Conservation (phyloP, 331 rosid genomes). For the Rosa hybrid region DNA sequence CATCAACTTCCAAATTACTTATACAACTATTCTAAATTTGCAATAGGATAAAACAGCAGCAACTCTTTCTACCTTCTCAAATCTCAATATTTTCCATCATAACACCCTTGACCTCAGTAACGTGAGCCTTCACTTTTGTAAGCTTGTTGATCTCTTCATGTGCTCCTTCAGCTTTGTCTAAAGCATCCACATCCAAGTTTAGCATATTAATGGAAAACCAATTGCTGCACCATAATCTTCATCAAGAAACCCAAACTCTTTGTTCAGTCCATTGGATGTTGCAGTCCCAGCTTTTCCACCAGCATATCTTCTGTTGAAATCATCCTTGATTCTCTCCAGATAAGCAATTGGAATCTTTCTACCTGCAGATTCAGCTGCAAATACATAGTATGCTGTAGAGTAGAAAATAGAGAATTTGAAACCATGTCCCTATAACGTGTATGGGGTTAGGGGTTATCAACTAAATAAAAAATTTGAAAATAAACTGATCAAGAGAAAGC, state of each 20-base stretch:
- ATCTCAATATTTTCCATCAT: conserved; percentile 99
- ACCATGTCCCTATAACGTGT: not conserved
- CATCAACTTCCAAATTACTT: not conserved
- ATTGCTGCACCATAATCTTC: not conserved
- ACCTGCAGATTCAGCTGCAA: conserved; percentile 83
- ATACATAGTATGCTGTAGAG: conserved; percentile 75
- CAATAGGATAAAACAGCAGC: not conserved
- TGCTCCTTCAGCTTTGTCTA: conserved; percentile 87
- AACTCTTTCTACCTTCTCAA: conserved; percentile 61
- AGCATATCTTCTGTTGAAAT: conserved; percentile 69
- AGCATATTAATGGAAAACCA: not conserved
- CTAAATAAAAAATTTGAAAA: not conserved
- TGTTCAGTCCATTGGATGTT: conserved; percentile 57
- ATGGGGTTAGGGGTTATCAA: not conserved
- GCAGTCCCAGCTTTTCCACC: conserved; percentile 93
- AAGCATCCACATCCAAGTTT: conserved; percentile 15
- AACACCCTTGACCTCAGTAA: conserved; percentile 97
- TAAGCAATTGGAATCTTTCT: conserved; percentile 85
- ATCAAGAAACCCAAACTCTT: conserved; percentile 68
- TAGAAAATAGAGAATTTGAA: conserved; percentile 13
- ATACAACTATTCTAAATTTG: not conserved
- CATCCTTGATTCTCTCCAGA: conserved; percentile 78
- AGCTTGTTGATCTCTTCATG: conserved; percentile 96
- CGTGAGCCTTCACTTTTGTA: conserved; percentile 96
- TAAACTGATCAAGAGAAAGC: not conserved